These are phyloP conservation scores for Bruguiera sexangula DNA, from an alignment of 345 rosid genomes.

Conservation along the genomic window DNA sequence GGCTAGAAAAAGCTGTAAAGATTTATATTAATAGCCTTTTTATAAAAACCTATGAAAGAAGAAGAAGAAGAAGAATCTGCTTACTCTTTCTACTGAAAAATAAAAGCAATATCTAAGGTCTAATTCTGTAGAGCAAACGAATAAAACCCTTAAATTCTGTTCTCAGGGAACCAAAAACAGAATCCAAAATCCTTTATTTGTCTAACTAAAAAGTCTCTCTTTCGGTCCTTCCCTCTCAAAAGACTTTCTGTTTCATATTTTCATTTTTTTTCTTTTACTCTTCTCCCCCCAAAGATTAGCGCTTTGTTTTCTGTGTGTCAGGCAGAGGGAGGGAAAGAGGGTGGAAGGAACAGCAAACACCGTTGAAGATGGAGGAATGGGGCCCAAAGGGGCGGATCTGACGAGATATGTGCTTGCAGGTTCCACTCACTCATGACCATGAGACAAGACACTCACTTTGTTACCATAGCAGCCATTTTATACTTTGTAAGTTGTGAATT, in stretches of 20 bases:
- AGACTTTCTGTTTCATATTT: not conserved
- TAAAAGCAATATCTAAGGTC: not conserved
- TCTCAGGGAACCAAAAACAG: slow-evolving; percentile 9
- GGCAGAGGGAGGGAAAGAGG: slow-evolving; percentile 6
- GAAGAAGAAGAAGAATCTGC: slow-evolving; percentile 20
- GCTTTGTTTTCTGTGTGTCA: slow-evolving; percentile 10
- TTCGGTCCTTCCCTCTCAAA: not conserved
- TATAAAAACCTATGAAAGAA: slow-evolving; percentile 14
- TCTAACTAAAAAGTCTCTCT: slow-evolving; percentile 15
- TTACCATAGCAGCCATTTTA: not conserved
- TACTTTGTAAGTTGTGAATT: slow-evolving; percentile 9
- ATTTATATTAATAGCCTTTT: not conserved
- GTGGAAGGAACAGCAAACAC: slow-evolving; percentile 17
- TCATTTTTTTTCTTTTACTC: not conserved
- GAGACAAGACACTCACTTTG: slow-evolving; percentile 7
- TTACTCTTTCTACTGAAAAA: slow-evolving; percentile 23
- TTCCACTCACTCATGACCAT: slow-evolving; percentile 28
- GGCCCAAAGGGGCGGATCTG: slow-evolving; percentile 49
- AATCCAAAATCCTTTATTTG: slow-evolving; percentile 5
- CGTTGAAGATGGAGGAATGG: slow-evolving; percentile 21
- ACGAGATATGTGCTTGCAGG: slow-evolving; percentile 48
- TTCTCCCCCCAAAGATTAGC: not conserved
- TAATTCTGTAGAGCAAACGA: not conserved
- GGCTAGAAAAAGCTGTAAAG: slow-evolving; percentile 28
- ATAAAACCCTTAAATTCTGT: slow-evolving; percentile 1